Evolutionary conservation across 1,139 yeast genomes (phyloP), one percentile per base, ranked within the genome.

Genomic region (Kurtzmaniella quercitrusa): DNA sequence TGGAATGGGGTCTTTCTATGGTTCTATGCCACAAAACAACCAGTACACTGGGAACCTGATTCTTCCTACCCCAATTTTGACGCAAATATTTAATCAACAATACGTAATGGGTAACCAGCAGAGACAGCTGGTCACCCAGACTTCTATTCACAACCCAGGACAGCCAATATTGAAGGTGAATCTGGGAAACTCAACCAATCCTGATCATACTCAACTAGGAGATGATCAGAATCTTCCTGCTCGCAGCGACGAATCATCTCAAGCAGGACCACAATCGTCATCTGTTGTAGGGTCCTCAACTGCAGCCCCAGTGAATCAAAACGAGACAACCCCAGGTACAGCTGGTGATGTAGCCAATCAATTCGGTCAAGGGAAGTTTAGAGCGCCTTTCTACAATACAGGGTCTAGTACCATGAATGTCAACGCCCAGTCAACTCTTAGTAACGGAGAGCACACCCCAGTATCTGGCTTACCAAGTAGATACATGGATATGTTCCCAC

Each of bases 401-500:
- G 34, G 36, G 8, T 40, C 43, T 7, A 42, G 37, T 17, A 5
- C 36, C 17, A 25, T 12, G 23, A 42, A 41, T 18, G 12, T 36
- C 24, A 33, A 19, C 33, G 29, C 18, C 34, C 37, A 31, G 16
- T 44, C 36, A 23, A 53, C 48, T 29, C 36, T 16, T 14, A 16
- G 18, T 15, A 56, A 61, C 34, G 78, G 76, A 5, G 78, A 71
- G 40, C 80, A 74, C 42, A 72, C 79, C 0, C 82, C 81, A 2
- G 55, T 75, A 5, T 69, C 75, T 19, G 80, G 75, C 2, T 58
- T 77, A 24, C 79, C 80, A 0, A 69, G 77, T 3, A 63, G 79
- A 41, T 77, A 75, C 46, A 75, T 77, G 36, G 82, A 77, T 52
- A 66, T 77, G 54, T 77, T 77, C 56, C 81, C 81, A 14, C 74